These are phyloP conservation scores for Penicillium olsonii DNA, from an alignment of 2,329 filamentous ascomycete genomes.

Conservation along the genomic window DNA sequence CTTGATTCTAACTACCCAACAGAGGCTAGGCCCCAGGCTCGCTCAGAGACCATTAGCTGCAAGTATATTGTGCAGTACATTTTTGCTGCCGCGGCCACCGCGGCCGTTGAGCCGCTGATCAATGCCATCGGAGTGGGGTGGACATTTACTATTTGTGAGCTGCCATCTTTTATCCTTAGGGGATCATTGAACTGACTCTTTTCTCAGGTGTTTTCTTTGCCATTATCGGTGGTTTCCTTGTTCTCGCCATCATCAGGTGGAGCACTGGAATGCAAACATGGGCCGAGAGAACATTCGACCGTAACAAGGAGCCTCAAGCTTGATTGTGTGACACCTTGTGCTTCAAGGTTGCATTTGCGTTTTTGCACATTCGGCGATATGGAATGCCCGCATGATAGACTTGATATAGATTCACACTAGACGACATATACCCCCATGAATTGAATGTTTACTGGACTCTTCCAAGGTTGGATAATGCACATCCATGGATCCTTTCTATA, in stretches of 20 bases:
- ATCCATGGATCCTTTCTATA: too few relatives aligned
- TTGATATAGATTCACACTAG: neutral
- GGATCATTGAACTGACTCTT: constrained; percentile 15
- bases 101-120: constrained; percentile 70
- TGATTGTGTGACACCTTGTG: constrained; percentile 1
- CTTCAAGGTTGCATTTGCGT: constrained; percentile 7
- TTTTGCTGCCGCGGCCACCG: constrained; percentile 70
- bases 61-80: constrained; percentile 80
- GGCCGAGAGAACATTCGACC: constrained; percentile 28
- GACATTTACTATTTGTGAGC: constrained; percentile 70
- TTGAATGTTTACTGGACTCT: neutral
- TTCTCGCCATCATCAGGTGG: constrained; percentile 32
- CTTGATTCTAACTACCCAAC: neutral
- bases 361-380: constrained; percentile 1
- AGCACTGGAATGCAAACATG: constrained; percentile 38
- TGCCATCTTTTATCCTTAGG: constrained; percentile 22
- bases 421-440: neutral
- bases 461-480: too few relatives aligned
- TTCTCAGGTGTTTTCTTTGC: constrained; percentile 30
- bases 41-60: constrained; percentile 74
- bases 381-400: constrained; percentile 1
- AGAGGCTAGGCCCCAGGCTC: constrained; percentile 48
- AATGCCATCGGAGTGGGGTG: constrained; percentile 74
- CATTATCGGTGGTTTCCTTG: constrained; percentile 29
- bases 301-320: constrained; percentile 18